Percentiles rank a stretch among this genome's conserved stretches.
phyloP scores from a whole-genome alignment of 2,329 filamentous ascomycete genomes.

The Coleophoma cylindrospora region DNA sequence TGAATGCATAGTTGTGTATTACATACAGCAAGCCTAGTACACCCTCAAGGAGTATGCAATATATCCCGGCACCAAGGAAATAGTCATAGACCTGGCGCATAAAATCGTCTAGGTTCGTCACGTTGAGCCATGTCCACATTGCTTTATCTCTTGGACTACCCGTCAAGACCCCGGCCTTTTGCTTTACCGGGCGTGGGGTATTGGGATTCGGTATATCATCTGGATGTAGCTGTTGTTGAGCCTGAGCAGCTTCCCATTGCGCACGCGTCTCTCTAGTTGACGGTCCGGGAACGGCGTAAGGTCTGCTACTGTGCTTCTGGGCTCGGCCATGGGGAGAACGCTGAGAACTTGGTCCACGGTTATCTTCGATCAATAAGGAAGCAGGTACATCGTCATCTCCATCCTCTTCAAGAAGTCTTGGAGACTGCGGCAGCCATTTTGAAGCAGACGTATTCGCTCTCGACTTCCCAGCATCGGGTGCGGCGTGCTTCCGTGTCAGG shows the following conservation, averaged over 20 bases:
- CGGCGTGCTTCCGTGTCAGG: slow-evolving; percentile 13
- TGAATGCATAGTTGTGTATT: not conserved
- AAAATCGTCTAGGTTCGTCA: slow-evolving; percentile 66
- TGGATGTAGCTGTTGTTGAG: slow-evolving; percentile 43
- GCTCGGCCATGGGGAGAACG: slow-evolving; percentile 15
- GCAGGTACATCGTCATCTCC: slow-evolving; percentile 52
- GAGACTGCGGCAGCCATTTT: slow-evolving; percentile 24
- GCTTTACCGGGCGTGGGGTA: slow-evolving; percentile 35
- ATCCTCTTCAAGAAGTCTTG: slow-evolving; percentile 26
- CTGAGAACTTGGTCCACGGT: slow-evolving; percentile 26
- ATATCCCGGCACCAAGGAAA: slow-evolving; percentile 62
- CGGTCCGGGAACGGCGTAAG: slow-evolving; percentile 32
- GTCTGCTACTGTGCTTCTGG: slow-evolving; percentile 11
- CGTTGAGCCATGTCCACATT: slow-evolving; percentile 70
- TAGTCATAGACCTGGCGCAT: slow-evolving; percentile 65
- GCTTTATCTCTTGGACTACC: slow-evolving; percentile 61
- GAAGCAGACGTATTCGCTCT: slow-evolving; percentile 8
- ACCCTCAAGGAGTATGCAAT: slow-evolving; percentile 58
- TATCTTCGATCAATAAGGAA: slow-evolving; percentile 55
- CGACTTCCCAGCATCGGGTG: slow-evolving; percentile 2
- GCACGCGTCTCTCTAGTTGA: slow-evolving; percentile 38
- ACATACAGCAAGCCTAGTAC: slow-evolving; percentile 52
- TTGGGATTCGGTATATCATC: slow-evolving; percentile 36
- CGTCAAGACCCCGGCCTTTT: slow-evolving; percentile 39
- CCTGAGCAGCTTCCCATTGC: slow-evolving; percentile 50